Conservation (phyloP, 257 asterid species). For the Scutellaria galericulata region DNA sequence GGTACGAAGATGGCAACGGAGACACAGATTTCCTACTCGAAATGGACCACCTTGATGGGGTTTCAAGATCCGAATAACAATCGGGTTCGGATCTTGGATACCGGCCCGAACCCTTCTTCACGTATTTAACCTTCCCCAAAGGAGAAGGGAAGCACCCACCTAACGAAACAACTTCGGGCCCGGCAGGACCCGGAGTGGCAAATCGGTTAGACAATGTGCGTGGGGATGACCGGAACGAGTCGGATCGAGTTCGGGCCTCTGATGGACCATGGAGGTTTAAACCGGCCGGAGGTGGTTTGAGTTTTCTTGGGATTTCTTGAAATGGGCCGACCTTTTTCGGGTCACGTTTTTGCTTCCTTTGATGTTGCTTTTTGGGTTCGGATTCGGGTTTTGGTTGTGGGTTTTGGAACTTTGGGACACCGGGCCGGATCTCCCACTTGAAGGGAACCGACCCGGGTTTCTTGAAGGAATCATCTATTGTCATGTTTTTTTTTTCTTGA, state of each 20-base stretch:
- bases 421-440: slow-evolving; percentile 94
- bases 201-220: slow-evolving; percentile 41
- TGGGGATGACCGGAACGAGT: slow-evolving; percentile 45
- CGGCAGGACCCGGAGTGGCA: slow-evolving; percentile 23
- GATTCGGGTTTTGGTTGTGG: slow-evolving; percentile 11
- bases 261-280: slow-evolving; percentile 35
- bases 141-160: slow-evolving; percentile 66
- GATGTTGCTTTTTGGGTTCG: slow-evolving; percentile 25
- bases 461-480: slow-evolving; percentile 62
- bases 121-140: slow-evolving; percentile 33
- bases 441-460: slow-evolving; percentile 75
- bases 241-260: slow-evolving; percentile 45
- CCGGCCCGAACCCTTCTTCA: slow-evolving; percentile 23
- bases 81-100: slow-evolving; percentile 34
- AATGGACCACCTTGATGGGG: slow-evolving; percentile 48
- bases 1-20: slow-evolving; percentile 47
- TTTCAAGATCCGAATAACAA: slow-evolving; percentile 54
- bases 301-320: slow-evolving; percentile 46
- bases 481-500: slow-evolving; percentile 34
- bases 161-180: slow-evolving; percentile 38
- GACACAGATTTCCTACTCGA: slow-evolving; percentile 57
- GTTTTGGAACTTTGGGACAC: slow-evolving; percentile 61
- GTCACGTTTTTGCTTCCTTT: slow-evolving; percentile 23
- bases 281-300: slow-evolving; percentile 73
- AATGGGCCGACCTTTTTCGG: slow-evolving; percentile 19